Evolutionary conservation across 1,284 basidiomycete species (phyloP).

Genomic region (Trametes hirsuta): DNA sequence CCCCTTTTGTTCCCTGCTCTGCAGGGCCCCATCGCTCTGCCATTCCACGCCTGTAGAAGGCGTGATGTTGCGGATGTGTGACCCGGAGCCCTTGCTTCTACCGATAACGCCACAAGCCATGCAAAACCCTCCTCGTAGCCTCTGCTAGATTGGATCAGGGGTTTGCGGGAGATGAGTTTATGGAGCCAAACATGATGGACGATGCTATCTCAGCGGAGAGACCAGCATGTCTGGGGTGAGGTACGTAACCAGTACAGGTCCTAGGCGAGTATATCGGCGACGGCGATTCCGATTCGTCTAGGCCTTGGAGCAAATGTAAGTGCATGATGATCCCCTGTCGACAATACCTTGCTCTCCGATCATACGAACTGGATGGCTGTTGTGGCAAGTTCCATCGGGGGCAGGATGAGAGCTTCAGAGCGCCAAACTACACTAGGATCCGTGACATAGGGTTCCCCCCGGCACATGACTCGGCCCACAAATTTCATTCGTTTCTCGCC

Average conservation of each 20-base stretch:
- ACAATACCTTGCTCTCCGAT: too few relatives aligned
- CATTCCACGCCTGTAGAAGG: constrained; percentile 19
- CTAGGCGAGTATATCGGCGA: neutral
- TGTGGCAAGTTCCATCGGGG: too few relatives aligned
- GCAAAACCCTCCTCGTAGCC: too few relatives aligned
- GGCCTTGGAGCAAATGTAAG: too few relatives aligned
- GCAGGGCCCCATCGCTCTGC: neutral
- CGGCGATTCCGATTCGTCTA: neutral
- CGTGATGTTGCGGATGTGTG: constrained; percentile 16
- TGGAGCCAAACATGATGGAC: too few relatives aligned
- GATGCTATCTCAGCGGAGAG: too few relatives aligned
- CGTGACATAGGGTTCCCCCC: constrained; percentile 13
- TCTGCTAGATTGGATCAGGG: too few relatives aligned
- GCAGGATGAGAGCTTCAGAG: constrained; percentile 10
- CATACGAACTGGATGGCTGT: too few relatives aligned
- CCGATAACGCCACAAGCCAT: constrained; percentile 3
- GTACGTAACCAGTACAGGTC: too few relatives aligned
- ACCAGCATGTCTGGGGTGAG: too few relatives aligned
- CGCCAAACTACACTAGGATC: constrained; percentile 16
- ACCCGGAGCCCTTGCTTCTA: constrained; percentile 11
- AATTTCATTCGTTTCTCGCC: constrained; percentile 10
- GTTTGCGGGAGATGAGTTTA: too few relatives aligned
- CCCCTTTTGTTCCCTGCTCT: constrained; percentile 20
- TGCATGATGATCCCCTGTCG: too few relatives aligned
- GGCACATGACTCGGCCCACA: constrained; percentile 21